Evolutionary conservation across 2,329 filamentous ascomycete genomes (phyloP).

Genomic region (Fusarium staphyleae): DNA sequence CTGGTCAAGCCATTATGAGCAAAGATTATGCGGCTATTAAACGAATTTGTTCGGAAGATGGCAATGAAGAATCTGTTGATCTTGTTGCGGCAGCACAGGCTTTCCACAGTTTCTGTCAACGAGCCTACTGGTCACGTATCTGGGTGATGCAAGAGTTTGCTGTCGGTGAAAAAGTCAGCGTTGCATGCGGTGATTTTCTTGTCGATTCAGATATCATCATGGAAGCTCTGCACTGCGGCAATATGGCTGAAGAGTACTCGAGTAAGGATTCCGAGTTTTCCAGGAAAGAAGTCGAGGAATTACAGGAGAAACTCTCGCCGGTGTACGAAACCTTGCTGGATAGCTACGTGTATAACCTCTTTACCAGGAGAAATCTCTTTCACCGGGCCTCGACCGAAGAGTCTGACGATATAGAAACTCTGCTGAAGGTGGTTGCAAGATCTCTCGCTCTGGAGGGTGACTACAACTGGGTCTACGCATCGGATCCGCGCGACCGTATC

Average conservation of each 20-base stretch:
- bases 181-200: constrained; percentile 12
- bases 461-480: constrained; percentile 17
- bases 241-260: background rate
- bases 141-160: constrained; percentile 30
- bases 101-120: constrained; percentile 5
- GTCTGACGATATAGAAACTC: background rate
- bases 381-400: background rate
- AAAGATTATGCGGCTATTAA: background rate
- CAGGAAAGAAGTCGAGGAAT: background rate
- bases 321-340: background rate
- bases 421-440: constrained; percentile 9
- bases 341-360: constrained; percentile 18
- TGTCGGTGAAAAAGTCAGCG: background rate
- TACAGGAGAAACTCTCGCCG: background rate
- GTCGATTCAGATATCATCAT: constrained; percentile 4
- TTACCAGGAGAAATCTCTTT: constrained; percentile 6
- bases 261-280: background rate
- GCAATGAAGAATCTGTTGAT: background rate
- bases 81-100: background rate
- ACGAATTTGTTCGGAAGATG: background rate
- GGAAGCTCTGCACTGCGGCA: background rate
- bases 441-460: constrained; percentile 17
- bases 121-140: constrained; percentile 24
- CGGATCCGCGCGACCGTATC: constrained; percentile 22
- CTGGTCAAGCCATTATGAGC: background rate